phyloP scores from a whole-genome alignment of 768 basidiomycete species.

The Clitopilus hobsonii region DNA sequence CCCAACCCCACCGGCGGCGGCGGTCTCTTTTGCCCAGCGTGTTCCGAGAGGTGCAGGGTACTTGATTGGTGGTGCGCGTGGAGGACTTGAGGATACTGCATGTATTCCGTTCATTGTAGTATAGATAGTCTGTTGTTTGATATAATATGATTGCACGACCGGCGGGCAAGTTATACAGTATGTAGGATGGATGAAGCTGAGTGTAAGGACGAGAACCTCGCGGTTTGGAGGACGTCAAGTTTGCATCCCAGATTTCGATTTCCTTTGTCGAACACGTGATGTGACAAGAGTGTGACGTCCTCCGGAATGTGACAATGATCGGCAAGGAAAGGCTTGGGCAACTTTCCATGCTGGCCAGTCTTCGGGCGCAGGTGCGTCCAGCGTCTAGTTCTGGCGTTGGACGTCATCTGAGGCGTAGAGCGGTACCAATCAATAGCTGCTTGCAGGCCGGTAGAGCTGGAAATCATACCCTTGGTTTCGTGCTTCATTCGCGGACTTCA shows the following conservation, averaged over 20 bases:
- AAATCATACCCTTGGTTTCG: conserved; percentile 5
- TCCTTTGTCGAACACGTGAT: conserved; percentile 15
- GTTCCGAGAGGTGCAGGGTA: conserved; percentile 70
- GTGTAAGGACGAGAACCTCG: conserved; percentile 10
- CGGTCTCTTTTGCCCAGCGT: conserved; percentile 86
- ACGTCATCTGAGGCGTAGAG: conserved; percentile 12
- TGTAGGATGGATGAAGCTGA: conserved; percentile 8
- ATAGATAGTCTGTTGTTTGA: conserved; percentile 26
- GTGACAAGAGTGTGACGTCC: conserved; percentile 8
- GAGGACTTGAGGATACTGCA: conserved; percentile 48
- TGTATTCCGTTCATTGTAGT: conserved; percentile 28
- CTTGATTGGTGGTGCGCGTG: conserved; percentile 66
- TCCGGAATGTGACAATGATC: conserved; percentile 4
- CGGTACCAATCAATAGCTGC: conserved; percentile 8
- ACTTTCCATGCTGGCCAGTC: conserved; percentile 28
- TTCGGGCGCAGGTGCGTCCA: conserved; percentile 27
- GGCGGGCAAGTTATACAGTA: conserved; percentile 35
- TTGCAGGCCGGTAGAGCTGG: conserved; percentile 9
- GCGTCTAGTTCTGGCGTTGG: conserved; percentile 17
- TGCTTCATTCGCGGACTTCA: conserved; percentile 3
- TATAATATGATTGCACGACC: conserved; percentile 28
- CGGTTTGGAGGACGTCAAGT: conserved; percentile 3
- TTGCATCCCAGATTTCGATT: not conserved
- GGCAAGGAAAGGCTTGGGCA: not conserved
- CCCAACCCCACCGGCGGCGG: conserved; percentile 64